Conservation (phyloP, 139 green algal species). For the Mesotaenium endlicherianum region DNA sequence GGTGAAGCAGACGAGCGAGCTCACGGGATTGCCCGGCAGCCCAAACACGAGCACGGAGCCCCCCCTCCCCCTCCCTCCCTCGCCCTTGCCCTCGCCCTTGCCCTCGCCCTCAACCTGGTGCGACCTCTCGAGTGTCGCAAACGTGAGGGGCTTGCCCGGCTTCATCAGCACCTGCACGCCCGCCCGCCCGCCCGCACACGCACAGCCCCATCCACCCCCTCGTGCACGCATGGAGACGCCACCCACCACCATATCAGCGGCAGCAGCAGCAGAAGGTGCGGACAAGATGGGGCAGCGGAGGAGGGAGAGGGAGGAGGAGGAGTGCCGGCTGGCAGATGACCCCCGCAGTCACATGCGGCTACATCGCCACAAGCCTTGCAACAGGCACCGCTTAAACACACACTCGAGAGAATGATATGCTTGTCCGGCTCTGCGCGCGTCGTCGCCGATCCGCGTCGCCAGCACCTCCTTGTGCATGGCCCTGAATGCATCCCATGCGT, state of each 20-base stretch:
- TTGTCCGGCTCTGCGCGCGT: too few species aligned
- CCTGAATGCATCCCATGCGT: too few species aligned
- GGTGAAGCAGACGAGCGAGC: constrained; percentile 80
- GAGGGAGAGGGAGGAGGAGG: neutral
- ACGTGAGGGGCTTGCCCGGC: constrained; percentile 94
- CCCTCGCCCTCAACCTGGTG: too few species aligned
- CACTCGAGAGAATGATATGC: too few species aligned
- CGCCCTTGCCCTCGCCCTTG: constrained; percentile 14
- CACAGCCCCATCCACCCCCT: neutral
- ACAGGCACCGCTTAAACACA: too few species aligned
- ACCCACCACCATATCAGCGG: neutral
- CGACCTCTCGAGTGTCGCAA: constrained; percentile 80
- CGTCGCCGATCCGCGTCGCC: too few species aligned
- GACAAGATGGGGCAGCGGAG: neutral
- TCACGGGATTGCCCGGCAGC: constrained; percentile 65
- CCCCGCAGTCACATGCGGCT: too few species aligned
- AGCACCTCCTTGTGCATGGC: too few species aligned
- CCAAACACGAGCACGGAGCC: constrained; percentile 78
- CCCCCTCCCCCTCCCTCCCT: neutral
- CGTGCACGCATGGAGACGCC: neutral
- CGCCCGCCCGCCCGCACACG: too few species aligned
- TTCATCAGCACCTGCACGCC: constrained; percentile 79
- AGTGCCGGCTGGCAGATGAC: too few species aligned
- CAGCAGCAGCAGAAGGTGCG: neutral
- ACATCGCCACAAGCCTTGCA: too few species aligned